Percentiles rank a stretch among this genome's conserved stretches.
Conservation (phyloP, 2,329 filamentous ascomycete species). For the Lachnellula subtilissima region DNA sequence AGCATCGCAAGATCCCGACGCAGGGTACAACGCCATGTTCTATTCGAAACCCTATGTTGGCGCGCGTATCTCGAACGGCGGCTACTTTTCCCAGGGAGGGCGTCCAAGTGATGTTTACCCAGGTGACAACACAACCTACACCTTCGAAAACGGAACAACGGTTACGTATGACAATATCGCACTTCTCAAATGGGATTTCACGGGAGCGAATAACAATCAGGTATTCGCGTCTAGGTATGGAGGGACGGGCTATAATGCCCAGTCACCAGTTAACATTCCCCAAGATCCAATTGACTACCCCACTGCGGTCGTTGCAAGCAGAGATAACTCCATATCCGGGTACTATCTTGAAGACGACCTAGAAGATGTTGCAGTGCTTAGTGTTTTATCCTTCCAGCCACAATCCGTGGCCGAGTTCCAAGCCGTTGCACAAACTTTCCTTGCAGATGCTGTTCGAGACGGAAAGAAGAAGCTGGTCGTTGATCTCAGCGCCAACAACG, state of each 20-base stretch:
- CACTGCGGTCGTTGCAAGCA: slow-evolving; percentile 3
- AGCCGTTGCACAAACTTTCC: slow-evolving; percentile 30
- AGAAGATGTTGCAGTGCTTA: slow-evolving; percentile 13
- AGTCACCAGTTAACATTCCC: not conserved
- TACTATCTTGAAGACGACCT: slow-evolving; percentile 8
- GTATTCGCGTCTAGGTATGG: not conserved
- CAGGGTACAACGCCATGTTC: slow-evolving; percentile 36
- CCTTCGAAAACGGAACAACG: slow-evolving; percentile 33
- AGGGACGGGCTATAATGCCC: not conserved
- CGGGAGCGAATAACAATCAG: not conserved
- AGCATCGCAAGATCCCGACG: slow-evolving; percentile 32
- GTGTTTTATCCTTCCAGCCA: slow-evolving; percentile 5
- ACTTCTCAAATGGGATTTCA: slow-evolving; percentile 28
- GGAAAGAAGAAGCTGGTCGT: slow-evolving; percentile 55
- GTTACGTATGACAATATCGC: slow-evolving; percentile 30
- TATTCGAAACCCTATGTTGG: slow-evolving; percentile 23
- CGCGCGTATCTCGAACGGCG: slow-evolving; percentile 10
- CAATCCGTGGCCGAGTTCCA: slow-evolving; percentile 11
- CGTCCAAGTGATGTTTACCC: slow-evolving; percentile 33
- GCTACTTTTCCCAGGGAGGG: slow-evolving; percentile 33
- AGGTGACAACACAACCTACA: slow-evolving; percentile 31
- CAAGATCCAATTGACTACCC: slow-evolving; percentile 6
- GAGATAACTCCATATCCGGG: slow-evolving; percentile 8
- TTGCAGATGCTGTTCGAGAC: slow-evolving; percentile 38
- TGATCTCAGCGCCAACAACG: slow-evolving; percentile 54